Base-by-base conservation (phyloP, 1,284 basidiomycete genomes). In the Pterulicium gracile region DNA sequence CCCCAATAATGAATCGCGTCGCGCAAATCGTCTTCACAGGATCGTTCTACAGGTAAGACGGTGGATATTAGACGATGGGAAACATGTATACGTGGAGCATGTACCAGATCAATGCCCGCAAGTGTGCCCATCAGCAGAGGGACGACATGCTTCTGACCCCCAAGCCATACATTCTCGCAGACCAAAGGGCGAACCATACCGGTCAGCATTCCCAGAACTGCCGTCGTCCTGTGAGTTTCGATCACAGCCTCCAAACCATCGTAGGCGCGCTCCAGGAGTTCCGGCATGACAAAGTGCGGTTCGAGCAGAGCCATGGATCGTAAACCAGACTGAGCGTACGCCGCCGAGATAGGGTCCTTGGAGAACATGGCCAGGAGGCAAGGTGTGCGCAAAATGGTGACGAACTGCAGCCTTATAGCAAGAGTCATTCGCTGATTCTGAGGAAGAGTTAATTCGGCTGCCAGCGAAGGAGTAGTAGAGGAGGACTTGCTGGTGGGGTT, bases 311-410 rank as follows among this genome's bases (percentile, higher is more conserved):
- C 80, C 67, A 94, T 70, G 20, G 73, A 72, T 50, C 85, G 82
- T 43, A 92, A 66, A 13, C 85, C 72, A 18, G 74, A 73, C 58
- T 88, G 85, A 4, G 86, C 77, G 58, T 75, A 81, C 27, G 72
- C 72, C 57, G 81, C 77, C 22, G 79, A 76, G 3, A 80, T 56
- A 1, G 77, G 65, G 54, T 88, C 89, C 64, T 98, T 97, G 44
- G 91, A 84, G 65, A 98, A 99, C 85, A 99, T 96, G 18, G 90
- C 81, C 12, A 98, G 76, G 24, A 99, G 69, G 1, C 90, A 88
- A 5, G 95, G 89, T 0, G 91, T 95, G 35, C 89, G 79, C 36
- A 98, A 72, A 36, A 77, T 82, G 19, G 71, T 69, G 18, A 97
- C 90, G 57, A 98, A 93, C 20, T 83, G 79, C 46, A 78, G 79